These are phyloP conservation scores for Aspergillus sp. DNA, from an alignment of 2,329 filamentous ascomycete species.

Conservation along the genomic window DNA sequence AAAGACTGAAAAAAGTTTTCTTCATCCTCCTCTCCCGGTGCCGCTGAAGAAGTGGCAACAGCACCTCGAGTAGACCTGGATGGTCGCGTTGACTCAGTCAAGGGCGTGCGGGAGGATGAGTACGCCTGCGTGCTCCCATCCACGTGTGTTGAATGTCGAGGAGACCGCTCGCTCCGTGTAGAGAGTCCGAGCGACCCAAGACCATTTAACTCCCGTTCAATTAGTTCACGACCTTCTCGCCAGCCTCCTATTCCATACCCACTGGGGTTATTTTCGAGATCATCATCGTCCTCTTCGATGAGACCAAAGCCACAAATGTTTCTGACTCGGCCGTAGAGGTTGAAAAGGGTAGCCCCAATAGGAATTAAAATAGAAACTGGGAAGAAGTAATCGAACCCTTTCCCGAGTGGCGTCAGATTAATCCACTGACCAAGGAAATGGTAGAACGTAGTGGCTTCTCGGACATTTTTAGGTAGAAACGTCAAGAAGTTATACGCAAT, in stretches of 20 bases:
- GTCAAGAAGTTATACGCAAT: conserved; percentile 96
- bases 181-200: conserved; percentile 48
- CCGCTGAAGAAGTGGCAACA: conserved; percentile 36
- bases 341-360: conserved; percentile 81
- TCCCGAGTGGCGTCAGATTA: conserved; percentile 76
- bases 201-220: conserved; percentile 78
- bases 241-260: conserved; percentile 78
- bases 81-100: conserved; percentile 28
- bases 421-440: conserved; percentile 80
- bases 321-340: conserved; percentile 80
- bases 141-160: conserved; percentile 26
- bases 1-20: conserved; percentile 83
- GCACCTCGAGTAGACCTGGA: conserved; percentile 32
- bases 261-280: conserved; percentile 59
- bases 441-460: conserved; percentile 79
- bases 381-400: conserved; percentile 84
- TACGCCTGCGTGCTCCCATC: conserved; percentile 27
- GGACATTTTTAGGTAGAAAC: conserved; percentile 72
- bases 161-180: conserved; percentile 32
- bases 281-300: conserved; percentile 70
- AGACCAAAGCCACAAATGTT: conserved; percentile 76
- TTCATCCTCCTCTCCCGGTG: conserved; percentile 68
- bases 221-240: conserved; percentile 87
- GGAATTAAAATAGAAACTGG: conserved; percentile 85
- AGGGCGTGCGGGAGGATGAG: conserved; percentile 35